Base-by-base conservation (phyloP, 1,284 basidiomycete genomes). In the Neonothopanus nambi region DNA sequence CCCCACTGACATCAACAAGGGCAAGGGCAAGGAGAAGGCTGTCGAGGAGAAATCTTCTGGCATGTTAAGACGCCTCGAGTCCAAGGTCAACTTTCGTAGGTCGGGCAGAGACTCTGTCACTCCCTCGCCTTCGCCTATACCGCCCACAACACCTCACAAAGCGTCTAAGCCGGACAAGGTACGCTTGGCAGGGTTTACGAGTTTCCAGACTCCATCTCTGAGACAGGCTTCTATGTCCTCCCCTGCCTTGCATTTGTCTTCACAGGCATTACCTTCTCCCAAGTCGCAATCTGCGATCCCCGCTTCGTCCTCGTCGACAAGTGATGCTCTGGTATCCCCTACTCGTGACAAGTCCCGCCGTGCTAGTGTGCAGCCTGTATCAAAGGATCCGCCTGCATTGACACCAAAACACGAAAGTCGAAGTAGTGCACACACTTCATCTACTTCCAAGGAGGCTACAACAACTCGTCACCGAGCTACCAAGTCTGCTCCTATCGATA, bases 181-280 rank as follows among this genome's bases (percentile, higher is more conserved):
- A 61, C 76, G 77, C 61, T 69, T 71, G 57, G 78, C 79, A 53
- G 84, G 81, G 50, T 75, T 75, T 63, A 76, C 80, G 51, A 77
- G 73, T 63, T 87, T 80, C 70, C 70, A 77, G 59, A 76, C 81
- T 47, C 87, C 86, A 48, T 85, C 84, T 49, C 67, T 88, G 57
- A 78, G 82, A 54, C 78, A 79, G 59, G 87, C 79, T 49, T 87
- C 87, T 48, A 77, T 85, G 73, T 89, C 87, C 57, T 87, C 87
- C 23, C 87, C 87, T 53, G 76, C 82, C 24, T 67, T 89, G 50
- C 82, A 84, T 61, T 72, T 84, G 52, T 79, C 76, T 43, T 78
- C 81, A 45, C 77, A 79, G 66, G 70, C 77, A 33, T 63, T 76
- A 53, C 76, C 79, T 52, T 79, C 80, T 37, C 74, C 79, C 26